A percentile compares a stretch with the other conserved stretches of the same genome.
Conservation (phyloP, 768 basidiomycete genomes). For the Trametes coccinea region DNA sequence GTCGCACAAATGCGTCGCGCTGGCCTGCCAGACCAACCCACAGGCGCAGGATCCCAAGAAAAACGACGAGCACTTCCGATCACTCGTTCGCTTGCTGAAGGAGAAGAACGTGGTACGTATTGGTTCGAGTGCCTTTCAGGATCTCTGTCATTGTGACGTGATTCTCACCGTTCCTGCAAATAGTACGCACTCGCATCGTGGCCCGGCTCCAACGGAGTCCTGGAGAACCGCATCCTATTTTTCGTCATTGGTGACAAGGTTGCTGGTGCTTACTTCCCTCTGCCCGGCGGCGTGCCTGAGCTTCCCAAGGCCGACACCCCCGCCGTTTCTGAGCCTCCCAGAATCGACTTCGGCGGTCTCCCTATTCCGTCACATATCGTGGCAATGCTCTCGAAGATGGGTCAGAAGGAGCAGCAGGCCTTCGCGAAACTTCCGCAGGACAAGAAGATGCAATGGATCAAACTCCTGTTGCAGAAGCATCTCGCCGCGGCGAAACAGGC, state of each 20-base stretch:
- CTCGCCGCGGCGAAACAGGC: constrained; percentile 2
- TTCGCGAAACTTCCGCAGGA: constrained; percentile 24
- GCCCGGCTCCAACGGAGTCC: constrained; percentile 42
- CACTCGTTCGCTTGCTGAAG: constrained; percentile 43
- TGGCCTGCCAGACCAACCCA: constrained; percentile 40
- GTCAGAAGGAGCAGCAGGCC: constrained; percentile 14
- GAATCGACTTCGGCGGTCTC: constrained; percentile 12
- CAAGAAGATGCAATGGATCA: constrained; percentile 12
- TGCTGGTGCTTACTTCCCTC: constrained; percentile 51
- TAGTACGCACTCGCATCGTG: constrained; percentile 58
- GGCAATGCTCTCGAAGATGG: constrained; percentile 4
- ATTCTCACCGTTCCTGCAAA: neutral
- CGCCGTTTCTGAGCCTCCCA: constrained; percentile 54
- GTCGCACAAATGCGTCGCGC: constrained; percentile 36
- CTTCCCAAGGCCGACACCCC: constrained; percentile 35
- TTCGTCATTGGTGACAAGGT: constrained; percentile 42
- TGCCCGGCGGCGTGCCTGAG: constrained; percentile 50
- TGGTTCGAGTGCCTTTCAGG: neutral
- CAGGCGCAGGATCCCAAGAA: constrained; percentile 35
- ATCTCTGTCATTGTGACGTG: too few species aligned
- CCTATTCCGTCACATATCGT: constrained; percentile 18
- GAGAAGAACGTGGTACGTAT: constrained; percentile 48
- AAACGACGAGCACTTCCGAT: constrained; percentile 46
- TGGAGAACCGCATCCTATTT: constrained; percentile 49
- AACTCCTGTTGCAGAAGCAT: constrained; percentile 1